A percentile compares a stretch with the other conserved stretches of the same genome.
These are phyloP conservation scores for Agrocybe pediades DNA, from an alignment of 768 basidiomycete species.

Conservation along the genomic window DNA sequence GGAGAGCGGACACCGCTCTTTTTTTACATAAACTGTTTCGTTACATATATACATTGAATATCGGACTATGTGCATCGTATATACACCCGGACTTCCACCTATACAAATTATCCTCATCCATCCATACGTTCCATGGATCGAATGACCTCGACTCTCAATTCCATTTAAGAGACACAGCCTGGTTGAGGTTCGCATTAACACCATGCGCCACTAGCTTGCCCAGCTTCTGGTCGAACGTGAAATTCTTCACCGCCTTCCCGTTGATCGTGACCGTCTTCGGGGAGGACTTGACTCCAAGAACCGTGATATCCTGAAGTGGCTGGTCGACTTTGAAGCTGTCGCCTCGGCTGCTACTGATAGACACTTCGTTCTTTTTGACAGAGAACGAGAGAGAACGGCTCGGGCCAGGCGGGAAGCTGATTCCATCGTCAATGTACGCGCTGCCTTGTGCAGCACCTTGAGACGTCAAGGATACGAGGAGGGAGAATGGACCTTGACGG, in stretches of 20 bases:
- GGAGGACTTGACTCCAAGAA: slow-evolving; percentile 53
- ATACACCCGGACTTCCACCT: no score
- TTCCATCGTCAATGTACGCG: slow-evolving; percentile 73
- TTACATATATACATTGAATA: no score
- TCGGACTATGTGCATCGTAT: no score
- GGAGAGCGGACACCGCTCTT: no score
- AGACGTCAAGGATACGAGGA: slow-evolving; percentile 57
- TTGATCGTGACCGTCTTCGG: slow-evolving; percentile 43
- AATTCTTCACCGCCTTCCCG: slow-evolving; percentile 32
- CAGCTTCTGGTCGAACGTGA: slow-evolving; percentile 40
- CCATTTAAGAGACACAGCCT: slow-evolving; percentile 25
- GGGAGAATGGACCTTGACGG: slow-evolving; percentile 56
- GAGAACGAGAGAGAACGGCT: slow-evolving; percentile 49
- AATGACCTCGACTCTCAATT: slow-evolving; percentile 6
- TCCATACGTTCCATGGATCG: not conserved
- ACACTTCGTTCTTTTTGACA: slow-evolving; percentile 34
- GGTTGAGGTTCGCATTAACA: slow-evolving; percentile 46
- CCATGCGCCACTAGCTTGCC: slow-evolving; percentile 42
- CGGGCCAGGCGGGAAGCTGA: slow-evolving; percentile 58
- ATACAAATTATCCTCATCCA: not conserved
- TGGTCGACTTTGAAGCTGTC: slow-evolving; percentile 47
- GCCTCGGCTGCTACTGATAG: slow-evolving; percentile 38
- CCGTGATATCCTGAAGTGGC: slow-evolving; percentile 50
- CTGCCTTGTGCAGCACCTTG: slow-evolving; percentile 55
- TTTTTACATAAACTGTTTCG: no score